Base-by-base conservation (phyloP, 2,329 filamentous ascomycete genomes). In the Aureobasidium sp. region DNA sequence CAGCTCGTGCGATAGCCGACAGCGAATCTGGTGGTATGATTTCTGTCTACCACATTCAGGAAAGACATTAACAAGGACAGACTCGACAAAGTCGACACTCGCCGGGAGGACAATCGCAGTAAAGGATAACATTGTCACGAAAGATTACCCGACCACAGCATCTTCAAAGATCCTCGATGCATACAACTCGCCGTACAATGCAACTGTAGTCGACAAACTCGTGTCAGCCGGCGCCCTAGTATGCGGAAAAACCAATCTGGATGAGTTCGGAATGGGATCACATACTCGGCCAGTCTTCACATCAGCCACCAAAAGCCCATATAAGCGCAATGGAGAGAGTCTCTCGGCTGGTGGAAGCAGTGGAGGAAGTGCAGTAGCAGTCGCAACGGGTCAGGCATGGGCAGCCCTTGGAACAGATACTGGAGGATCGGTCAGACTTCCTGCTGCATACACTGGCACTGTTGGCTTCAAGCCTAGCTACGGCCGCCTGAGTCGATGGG, bases 191-290 rank as follows among this genome's bases (percentile, higher is more conserved):
- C 90, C 92, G 4, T 93, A 89, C 74, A 85, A 92, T 71, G 91
- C 93, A 20, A 93, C 90, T 9, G 86, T 97, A 20, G 85, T 95
- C 37, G 77, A 80, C 57, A 83, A 87, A 68, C 80, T 97, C 37
- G 82, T 83, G 62, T 72, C 78, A 32, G 80, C 82, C 5, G 88
- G 87, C 46, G 86, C 84, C 6, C 73, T 82, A 6, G 73, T 93
- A 1, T 80, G 86, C 1, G 88, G 88, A 7, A 96, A 96, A 75
- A 92, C 91, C 2, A 96, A 96, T 72, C 86, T 97, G 80, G 94
- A 97, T 75, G 94, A 96, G 72, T 96, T 96, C 72, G 91, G 92
- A 32, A 96, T 96, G 92, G 91, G 91, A 2, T 95, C 91, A 9
- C 87, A 96, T 71, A 88, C 87, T 1, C 82, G 80, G 23, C 77